Base-by-base conservation (phyloP, 345 rosid genomes). In the Durio zibethinus region DNA sequence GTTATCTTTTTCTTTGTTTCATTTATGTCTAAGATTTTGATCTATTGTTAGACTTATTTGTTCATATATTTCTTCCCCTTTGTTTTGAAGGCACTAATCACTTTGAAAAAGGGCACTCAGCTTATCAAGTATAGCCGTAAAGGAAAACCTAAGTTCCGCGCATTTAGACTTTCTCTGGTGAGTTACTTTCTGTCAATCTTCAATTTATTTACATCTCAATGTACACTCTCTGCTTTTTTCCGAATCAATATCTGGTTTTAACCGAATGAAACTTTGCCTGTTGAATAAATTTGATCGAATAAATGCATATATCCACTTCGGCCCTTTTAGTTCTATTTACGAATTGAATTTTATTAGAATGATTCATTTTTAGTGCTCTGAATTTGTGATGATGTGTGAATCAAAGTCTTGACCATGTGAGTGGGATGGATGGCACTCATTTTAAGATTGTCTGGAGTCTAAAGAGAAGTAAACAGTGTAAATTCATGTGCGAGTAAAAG, bases 111-210 rank as follows among this genome's bases (percentile, higher is more conserved):
- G 78, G 99, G 98, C 54, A 77, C 90, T 80, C 97, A 91, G 78
- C 84, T 96, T 77, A 84, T 96, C 80, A 96, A 96, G 86, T 93
- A 96, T 79, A 96, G 93, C 83, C 87, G 99, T 64, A 91, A 91
- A 86, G 97, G 98, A 31, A 96, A 90, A 74, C 99, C 98, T 5
- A 96, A 96, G 79, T 92, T 96, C 79, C 97, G 98, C 10, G 82
- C 92, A 33, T 91, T 91, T 83, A 88, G 92, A 84, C 86, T 88
- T 76, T 86, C 93, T 0, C 78, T 87, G 72, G 98, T 96, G 86
- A 89, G 87, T 79, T 80, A 29, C 48, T 66, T 78, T 74, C 68
- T 45, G 7, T 71, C 43, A 14, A 36, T 54, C 65, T 61, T 18
- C 7, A 21, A 35, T 53, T 35, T 20, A 8, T 31, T 74, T 47